Conservation (phyloP, 805 yeast genomes). For the Debaryomyces tyrocola region DNA sequence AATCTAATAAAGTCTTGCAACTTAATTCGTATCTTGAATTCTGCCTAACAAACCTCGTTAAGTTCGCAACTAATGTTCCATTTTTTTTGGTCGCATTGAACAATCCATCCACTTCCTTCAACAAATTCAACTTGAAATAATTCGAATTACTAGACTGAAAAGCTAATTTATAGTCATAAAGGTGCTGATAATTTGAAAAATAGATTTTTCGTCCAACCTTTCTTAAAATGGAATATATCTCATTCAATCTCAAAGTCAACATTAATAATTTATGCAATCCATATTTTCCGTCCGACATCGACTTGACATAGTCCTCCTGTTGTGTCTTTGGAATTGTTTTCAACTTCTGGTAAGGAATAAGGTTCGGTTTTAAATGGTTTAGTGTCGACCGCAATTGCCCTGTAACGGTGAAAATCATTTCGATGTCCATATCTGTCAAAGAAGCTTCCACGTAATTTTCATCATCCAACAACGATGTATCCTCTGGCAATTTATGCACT, state of each 20-base stretch:
- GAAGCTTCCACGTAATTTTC: constrained; percentile 17
- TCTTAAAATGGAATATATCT: constrained; percentile 47
- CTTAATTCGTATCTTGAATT: constrained; percentile 34
- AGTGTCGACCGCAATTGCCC: constrained; percentile 27
- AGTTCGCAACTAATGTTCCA: constrained; percentile 47
- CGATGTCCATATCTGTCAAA: constrained; percentile 41
- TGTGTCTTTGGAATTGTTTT: constrained; percentile 10
- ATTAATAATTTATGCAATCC: constrained; percentile 50
- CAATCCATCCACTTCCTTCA: constrained; percentile 32
- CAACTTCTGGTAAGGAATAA: constrained; percentile 18
- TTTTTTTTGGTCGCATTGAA: constrained; percentile 49
- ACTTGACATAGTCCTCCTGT: constrained; percentile 17
- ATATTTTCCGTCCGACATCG: constrained; percentile 36
- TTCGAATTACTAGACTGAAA: constrained; percentile 24
- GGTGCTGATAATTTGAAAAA: constrained; percentile 41
- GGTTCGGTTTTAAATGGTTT: constrained; percentile 19
- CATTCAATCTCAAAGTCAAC: constrained; percentile 47
- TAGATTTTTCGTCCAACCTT: constrained; percentile 49
- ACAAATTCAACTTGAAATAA: constrained; percentile 27
- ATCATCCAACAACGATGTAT: constrained; percentile 12
- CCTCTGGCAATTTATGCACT: constrained; percentile 15
- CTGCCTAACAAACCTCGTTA: constrained; percentile 46
- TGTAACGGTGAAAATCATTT: constrained; percentile 26
- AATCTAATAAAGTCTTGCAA: constrained; percentile 37
- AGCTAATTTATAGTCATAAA: constrained; percentile 43